A percentile compares a stretch with the other conserved stretches of the same genome.
Evolutionary conservation across 495 filamentous ascomycete genomes (phyloP).

Genomic region (Talaromyces stipitatus): DNA sequence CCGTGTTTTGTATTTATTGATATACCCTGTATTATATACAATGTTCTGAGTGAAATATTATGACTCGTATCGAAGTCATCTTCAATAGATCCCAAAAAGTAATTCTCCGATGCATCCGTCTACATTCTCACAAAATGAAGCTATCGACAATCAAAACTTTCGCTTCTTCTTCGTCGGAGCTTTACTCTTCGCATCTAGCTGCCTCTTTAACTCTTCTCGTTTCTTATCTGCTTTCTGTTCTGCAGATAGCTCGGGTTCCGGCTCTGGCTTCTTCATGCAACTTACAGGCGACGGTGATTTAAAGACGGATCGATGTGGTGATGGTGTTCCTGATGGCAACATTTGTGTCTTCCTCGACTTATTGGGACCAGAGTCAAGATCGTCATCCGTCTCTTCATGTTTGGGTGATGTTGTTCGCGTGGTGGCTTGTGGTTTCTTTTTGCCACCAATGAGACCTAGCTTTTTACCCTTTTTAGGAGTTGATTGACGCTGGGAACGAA

Average conservation of each 20-base stretch:
- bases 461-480: conserved; percentile 4
- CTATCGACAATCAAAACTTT: conserved; percentile 40
- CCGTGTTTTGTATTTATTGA: background rate
- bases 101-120: background rate
- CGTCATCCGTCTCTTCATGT: background rate
- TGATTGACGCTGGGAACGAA: background rate
- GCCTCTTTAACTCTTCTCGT: conserved; percentile 53
- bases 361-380: background rate
- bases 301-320: conserved; percentile 7
- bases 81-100: background rate
- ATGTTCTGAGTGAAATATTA: conserved; percentile 5
- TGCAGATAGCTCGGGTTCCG: conserved; percentile 26
- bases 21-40: conserved; percentile 9
- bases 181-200: conserved; percentile 57
- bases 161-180: conserved; percentile 61
- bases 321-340: conserved; percentile 5
- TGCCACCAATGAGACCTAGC: conserved; percentile 9
- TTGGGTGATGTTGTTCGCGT: background rate
- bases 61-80: background rate
- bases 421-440: background rate
- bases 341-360: background rate
- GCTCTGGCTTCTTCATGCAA: conserved; percentile 3
- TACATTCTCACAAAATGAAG: background rate
- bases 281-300: background rate
- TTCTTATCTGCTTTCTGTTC: conserved; percentile 55